Conservation (phyloP, 352 stramenopile species). For the Globisporangium emineosum region DNA sequence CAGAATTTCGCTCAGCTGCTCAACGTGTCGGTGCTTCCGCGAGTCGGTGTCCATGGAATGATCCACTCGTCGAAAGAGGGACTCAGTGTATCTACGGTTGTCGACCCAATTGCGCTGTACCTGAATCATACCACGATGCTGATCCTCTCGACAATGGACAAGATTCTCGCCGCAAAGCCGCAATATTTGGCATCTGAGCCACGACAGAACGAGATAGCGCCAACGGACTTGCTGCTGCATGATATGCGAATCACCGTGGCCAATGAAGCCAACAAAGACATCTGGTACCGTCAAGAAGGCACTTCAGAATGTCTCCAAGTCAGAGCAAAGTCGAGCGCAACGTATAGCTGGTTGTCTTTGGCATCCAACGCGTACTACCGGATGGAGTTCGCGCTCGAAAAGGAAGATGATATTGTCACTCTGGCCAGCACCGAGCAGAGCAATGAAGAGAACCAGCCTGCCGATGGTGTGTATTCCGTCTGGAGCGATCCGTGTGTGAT, state of each 20-base stretch:
- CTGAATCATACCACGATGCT: constrained; percentile 72
- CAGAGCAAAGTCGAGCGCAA: constrained; percentile 21
- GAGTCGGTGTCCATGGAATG: constrained; percentile 43
- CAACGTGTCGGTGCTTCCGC: constrained; percentile 61
- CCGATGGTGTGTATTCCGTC: constrained; percentile 8
- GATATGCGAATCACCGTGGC: constrained; percentile 59
- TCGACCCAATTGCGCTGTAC: constrained; percentile 54
- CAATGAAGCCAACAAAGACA: constrained; percentile 36
- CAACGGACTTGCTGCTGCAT: constrained; percentile 29
- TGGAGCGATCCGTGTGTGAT: constrained; percentile 73
- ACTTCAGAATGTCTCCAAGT: constrained; percentile 54
- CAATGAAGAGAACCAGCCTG: not conserved
- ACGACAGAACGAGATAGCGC: not conserved
- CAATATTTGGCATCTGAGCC: not conserved
- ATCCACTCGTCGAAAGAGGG: constrained; percentile 29
- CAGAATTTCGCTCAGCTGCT: constrained; percentile 75
- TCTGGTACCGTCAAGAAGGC: constrained; percentile 69
- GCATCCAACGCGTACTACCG: constrained; percentile 41
- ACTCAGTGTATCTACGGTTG: constrained; percentile 39
- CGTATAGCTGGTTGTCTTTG: constrained; percentile 76
- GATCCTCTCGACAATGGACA: constrained; percentile 52
- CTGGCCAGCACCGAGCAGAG: not conserved
- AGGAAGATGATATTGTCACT: constrained; percentile 8
- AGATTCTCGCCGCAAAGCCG: constrained; percentile 25
- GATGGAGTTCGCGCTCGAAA: constrained; percentile 50